These are phyloP conservation scores for Ichthyophonus hoferi DNA, from an alignment of 208 protist genomes.

Conservation along the genomic window DNA sequence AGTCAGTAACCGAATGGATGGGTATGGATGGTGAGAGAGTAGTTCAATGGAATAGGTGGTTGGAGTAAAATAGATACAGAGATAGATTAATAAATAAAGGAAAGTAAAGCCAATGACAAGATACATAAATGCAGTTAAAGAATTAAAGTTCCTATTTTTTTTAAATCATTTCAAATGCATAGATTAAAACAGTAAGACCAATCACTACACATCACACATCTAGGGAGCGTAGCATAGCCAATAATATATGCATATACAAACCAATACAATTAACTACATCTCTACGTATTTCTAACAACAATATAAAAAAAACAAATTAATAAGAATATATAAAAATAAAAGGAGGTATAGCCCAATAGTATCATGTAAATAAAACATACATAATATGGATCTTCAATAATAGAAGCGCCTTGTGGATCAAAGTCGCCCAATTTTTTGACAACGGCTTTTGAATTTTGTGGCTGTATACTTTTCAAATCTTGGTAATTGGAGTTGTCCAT, in stretches of 20 bases:
- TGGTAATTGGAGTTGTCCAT: slow-evolving; percentile 1
- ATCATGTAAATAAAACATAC: too few relatives aligned
- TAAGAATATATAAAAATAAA: too few relatives aligned
- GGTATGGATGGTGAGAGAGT: background rate
- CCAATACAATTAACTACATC: too few relatives aligned
- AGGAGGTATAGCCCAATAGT: too few relatives aligned
- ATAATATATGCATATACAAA: too few relatives aligned
- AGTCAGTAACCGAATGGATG: background rate
- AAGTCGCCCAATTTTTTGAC: background rate
- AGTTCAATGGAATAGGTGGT: background rate
- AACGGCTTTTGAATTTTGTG: background rate
- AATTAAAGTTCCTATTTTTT: background rate
- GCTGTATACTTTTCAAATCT: background rate
- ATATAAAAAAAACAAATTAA: too few relatives aligned
- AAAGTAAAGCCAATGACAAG: background rate
- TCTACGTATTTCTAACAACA: too few relatives aligned
- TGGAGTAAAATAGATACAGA: background rate
- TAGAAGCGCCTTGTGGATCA: slow-evolving; percentile 14
- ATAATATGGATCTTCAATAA: slow-evolving; percentile 29
- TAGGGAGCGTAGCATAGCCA: too few relatives aligned
- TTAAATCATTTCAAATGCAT: too few relatives aligned
- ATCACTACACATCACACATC: too few relatives aligned
- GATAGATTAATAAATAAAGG: background rate
- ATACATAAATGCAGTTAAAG: background rate
- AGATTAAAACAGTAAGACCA: too few relatives aligned